A percentile compares a stretch with the other conserved stretches of the same genome.
phyloP scores from a whole-genome alignment of 805 yeast genomes.

The Grigorovia jiainica region DNA sequence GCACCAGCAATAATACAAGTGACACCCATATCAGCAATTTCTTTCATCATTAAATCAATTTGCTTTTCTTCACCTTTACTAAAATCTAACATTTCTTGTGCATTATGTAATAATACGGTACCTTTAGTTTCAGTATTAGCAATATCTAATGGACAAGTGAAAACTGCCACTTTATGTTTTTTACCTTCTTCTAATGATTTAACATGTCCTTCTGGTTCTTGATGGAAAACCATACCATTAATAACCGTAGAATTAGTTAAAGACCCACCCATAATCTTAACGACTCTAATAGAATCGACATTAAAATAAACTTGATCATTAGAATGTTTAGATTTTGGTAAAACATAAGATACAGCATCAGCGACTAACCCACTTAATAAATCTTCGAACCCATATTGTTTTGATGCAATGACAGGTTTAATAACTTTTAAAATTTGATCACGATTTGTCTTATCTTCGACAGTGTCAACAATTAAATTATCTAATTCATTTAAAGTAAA shows the following conservation, averaged over 20 bases:
- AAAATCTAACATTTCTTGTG: slow-evolving; percentile 93
- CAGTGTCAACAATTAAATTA: slow-evolving; percentile 46
- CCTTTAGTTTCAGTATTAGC: slow-evolving; percentile 98
- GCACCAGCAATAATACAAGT: slow-evolving; percentile 91
- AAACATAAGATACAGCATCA: slow-evolving; percentile 71
- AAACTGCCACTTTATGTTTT: slow-evolving; percentile 81
- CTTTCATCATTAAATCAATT: slow-evolving; percentile 75
- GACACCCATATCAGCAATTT: slow-evolving; percentile 75
- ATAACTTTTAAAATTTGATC: slow-evolving; percentile 60
- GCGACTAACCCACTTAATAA: slow-evolving; percentile 66
- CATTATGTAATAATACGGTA: slow-evolving; percentile 89
- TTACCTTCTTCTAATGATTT: slow-evolving; percentile 42
- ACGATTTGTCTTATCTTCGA: slow-evolving; percentile 39
- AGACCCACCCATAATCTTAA: slow-evolving; percentile 90
- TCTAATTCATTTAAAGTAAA: slow-evolving; percentile 64
- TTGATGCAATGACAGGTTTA: slow-evolving; percentile 83
- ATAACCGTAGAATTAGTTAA: slow-evolving; percentile 66
- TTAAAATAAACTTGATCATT: slow-evolving; percentile 45
- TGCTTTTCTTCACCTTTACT: slow-evolving; percentile 94
- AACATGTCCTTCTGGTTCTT: slow-evolving; percentile 90
- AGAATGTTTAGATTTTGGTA: slow-evolving; percentile 35
- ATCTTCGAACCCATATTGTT: slow-evolving; percentile 85
- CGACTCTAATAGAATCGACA: slow-evolving; percentile 90
- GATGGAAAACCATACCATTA: slow-evolving; percentile 96
- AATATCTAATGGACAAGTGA: slow-evolving; percentile 88